Percentiles rank a stretch among this genome's conserved stretches.
phyloP scores from a whole-genome alignment of 306 rosid species.

The Glycine latifolia region DNA sequence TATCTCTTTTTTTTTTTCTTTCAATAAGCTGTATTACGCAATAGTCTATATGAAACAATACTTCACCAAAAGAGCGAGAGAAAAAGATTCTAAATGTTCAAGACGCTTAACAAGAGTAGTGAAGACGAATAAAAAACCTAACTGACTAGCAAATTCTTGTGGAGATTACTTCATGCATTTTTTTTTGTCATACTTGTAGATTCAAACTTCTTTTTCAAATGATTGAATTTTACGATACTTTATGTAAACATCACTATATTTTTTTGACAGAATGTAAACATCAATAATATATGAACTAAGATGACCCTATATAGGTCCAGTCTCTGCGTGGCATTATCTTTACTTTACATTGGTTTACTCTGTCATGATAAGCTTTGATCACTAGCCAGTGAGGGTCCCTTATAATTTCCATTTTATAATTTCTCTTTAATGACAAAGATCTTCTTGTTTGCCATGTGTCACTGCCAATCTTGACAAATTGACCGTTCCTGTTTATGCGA shows the following conservation, averaged over 20 bases:
- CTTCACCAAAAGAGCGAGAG: neutral
- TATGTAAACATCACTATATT: neutral
- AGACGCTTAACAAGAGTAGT: neutral
- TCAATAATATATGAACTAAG: conserved; percentile 16
- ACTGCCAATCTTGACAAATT: conserved; percentile 17
- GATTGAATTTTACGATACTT: conserved; percentile 6
- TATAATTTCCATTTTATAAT: neutral
- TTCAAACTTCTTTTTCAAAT: conserved; percentile 24
- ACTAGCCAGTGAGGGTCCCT: conserved; percentile 12
- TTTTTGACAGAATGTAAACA: too few relatives aligned
- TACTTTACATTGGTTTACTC: conserved; percentile 6
- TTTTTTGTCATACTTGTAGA: neutral
- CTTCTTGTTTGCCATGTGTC: conserved; percentile 18
- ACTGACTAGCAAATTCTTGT: neutral
- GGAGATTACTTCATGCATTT: neutral
- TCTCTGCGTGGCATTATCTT: neutral
- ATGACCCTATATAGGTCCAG: conserved; percentile 15
- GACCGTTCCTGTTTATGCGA: neutral
- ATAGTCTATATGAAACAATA: neutral
- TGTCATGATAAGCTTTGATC: conserved; percentile 3
- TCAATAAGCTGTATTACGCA: neutral
- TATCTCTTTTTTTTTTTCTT: too few relatives aligned
- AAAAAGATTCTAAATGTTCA: too few relatives aligned
- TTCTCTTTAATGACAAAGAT: conserved; percentile 27
- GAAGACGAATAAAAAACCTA: neutral